These are phyloP conservation scores for Blastobotrys mokoenaii DNA, from an alignment of 805 yeast species.

Conservation along the genomic window DNA sequence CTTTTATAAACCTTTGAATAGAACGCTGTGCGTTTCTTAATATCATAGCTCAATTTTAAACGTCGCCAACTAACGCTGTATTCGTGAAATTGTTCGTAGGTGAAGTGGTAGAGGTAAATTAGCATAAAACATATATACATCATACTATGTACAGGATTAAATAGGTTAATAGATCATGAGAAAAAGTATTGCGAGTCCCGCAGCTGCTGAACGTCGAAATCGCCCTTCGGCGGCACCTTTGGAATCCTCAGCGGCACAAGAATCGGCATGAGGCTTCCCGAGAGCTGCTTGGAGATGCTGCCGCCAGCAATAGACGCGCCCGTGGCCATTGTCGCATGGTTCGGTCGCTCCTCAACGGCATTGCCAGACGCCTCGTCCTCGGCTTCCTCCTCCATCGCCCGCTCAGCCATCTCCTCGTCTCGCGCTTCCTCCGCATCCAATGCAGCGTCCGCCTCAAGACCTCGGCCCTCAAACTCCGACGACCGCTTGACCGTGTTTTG, in stretches of 20 bases:
- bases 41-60: too few species aligned
- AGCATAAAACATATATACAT: neutral
- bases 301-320: conserved; percentile 1
- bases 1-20: too few species aligned
- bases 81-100: too few species aligned
- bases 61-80: too few species aligned
- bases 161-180: conserved; percentile 21
- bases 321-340: conserved; percentile 2
- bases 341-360: neutral
- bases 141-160: conserved; percentile 3
- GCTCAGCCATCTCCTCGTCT: conserved; percentile 17
- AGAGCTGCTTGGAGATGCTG: neutral
- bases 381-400: conserved; percentile 16
- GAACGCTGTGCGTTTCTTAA: too few species aligned
- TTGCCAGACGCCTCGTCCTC: conserved; percentile 14
- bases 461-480: conserved; percentile 28
- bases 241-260: conserved; percentile 67
- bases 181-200: conserved; percentile 77
- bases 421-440: conserved; percentile 4
- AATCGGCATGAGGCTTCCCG: conserved; percentile 22
- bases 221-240: conserved; percentile 68
- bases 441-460: conserved; percentile 11
- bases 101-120: too few species aligned
- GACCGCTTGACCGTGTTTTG: conserved; percentile 14
- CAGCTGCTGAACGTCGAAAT: conserved; percentile 68